Percentiles rank a stretch among this genome's conserved stretches.
phyloP scores from a whole-genome alignment of 495 filamentous ascomycete species.

The Pyronema omphalodes region DNA sequence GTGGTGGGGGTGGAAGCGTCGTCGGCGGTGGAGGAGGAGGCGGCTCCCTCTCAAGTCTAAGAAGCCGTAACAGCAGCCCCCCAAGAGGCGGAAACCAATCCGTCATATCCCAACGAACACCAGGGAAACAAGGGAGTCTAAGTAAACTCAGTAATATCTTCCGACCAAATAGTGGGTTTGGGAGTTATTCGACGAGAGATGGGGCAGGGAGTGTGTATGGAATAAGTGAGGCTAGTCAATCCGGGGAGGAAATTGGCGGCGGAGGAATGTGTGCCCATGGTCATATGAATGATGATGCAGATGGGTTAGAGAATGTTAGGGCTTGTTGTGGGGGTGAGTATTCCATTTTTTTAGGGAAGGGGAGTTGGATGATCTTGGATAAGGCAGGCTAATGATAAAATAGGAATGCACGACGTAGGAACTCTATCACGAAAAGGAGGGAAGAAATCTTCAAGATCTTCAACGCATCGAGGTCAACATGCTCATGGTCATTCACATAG shows the following conservation, averaged over 20 bases:
- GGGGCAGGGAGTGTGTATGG: constrained; percentile 45
- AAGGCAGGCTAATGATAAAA: constrained; percentile 10
- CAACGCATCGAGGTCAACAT: constrained; percentile 10
- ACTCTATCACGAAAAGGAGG: constrained; percentile 27
- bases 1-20: too few species aligned
- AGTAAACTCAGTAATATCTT: constrained; percentile 27
- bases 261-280: constrained; percentile 55
- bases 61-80: too few species aligned
- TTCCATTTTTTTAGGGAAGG: too few species aligned
- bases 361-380: too few species aligned
- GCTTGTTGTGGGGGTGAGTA: constrained; percentile 89
- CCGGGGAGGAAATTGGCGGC: constrained; percentile 60
- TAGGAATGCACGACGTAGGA: constrained; percentile 61
- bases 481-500: constrained; percentile 10
- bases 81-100: too few species aligned
- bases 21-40: too few species aligned
- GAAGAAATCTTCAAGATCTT: constrained; percentile 7
- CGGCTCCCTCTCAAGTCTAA: too few species aligned
- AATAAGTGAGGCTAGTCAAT: constrained; percentile 51
- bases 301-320: constrained; percentile 80
- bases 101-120: constrained; percentile 27
- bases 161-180: constrained; percentile 17
- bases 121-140: constrained; percentile 21
- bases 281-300: constrained; percentile 28
- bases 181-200: constrained; percentile 29